Base-by-base conservation (phyloP, 345 rosid genomes). In the Rhodamnia argentea region DNA sequence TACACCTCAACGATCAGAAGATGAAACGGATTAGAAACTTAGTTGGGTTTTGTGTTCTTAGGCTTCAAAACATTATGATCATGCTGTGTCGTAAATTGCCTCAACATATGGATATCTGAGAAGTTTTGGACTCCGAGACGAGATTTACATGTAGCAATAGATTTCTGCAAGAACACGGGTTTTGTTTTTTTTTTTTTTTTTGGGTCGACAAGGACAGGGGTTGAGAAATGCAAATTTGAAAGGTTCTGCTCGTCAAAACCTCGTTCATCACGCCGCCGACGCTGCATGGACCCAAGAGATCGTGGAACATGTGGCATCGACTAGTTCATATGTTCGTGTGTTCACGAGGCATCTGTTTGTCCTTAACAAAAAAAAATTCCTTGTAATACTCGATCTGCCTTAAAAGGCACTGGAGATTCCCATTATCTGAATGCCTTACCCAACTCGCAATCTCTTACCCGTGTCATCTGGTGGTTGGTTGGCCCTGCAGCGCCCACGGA, bases 371-470 rank as follows among this genome's bases (percentile, higher is more conserved):
- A 6, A 13, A 6, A 12, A 26, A 0, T n/a, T 8, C 44, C 24
- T 64, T 64, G 8, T 7, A 64, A 64, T 16, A 37, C 78, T 64
- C 78, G 23, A 4, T 40, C 24, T 3, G 78, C 44, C 24, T 32
- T 18, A 16, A 64, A 26, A 40, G 4, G 56, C 15, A 0, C 5
- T 14, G 83, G 14, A 47, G 84, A 76, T 78, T 85, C 74, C 83
- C 26, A 16, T 76, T 5, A 51, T 85, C 44, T 5, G 75, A 85
- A 37, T 78, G 58, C 70, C 75, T 62, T 10, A 54, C 83, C 50
- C 55, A 7, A 83, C 70, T 50, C 64, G 70, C n/a, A 52, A 83
- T 62, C 87, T 62, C 87, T 84, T 86, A 86, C 83, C 87, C 27
- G 54, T 86, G 87, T 62, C 87, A 53, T 86, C 85, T 8, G 10